Evolutionary conservation across 176 grass and related monocot species (phyloP), one percentile per base, ranked within the genome.

Genomic region (Areca catechu): DNA sequence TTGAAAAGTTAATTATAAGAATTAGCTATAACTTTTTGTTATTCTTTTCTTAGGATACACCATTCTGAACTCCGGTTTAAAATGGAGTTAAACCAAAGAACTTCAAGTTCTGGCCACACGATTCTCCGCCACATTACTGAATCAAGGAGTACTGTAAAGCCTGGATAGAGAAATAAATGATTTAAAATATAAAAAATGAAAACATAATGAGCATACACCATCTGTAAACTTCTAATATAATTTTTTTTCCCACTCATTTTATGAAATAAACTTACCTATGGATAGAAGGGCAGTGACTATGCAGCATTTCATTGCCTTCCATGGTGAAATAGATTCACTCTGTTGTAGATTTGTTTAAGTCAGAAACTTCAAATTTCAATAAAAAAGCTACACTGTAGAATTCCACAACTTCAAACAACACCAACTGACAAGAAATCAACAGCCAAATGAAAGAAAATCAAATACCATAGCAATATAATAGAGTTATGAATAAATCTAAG

Each of bases 1-100:
- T 43, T 43, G 34, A 43, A 3, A 2, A 43, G 2, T 43, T 12
- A 14, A 43, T 43, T 43, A 43, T 2, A 43, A 43, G 34, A 43
- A 43, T 12, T 43, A 12, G 34, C 34, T 43, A 43, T 43, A 12
- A 2, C 9, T 43, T 43, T 43, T 43, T 43, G 27, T 29, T 29
- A 5, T 29, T 29, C 63, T 78, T 49, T 19, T 69, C 7, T 49
- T 76, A 98, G 87, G 93, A 98, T 98, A 98, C 93, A 78, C 93
- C 93, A 98, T 85, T 98, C 84, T 57, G 87, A 92, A 67, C 93
- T 98, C 48, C 81, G 75, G 67, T 92, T 98, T 71, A 82, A 76
- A 77, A 92, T 70, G 15, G 93, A 92, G 72, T 98, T 98, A 83
- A 98, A 98, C 88, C 81, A 98, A 51, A 98, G 77, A 76, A 92